Percentiles rank a stretch among this genome's conserved stretches.
phyloP scores from a whole-genome alignment of 2,329 filamentous ascomycete species.

The Aspergillus fijiensis region DNA sequence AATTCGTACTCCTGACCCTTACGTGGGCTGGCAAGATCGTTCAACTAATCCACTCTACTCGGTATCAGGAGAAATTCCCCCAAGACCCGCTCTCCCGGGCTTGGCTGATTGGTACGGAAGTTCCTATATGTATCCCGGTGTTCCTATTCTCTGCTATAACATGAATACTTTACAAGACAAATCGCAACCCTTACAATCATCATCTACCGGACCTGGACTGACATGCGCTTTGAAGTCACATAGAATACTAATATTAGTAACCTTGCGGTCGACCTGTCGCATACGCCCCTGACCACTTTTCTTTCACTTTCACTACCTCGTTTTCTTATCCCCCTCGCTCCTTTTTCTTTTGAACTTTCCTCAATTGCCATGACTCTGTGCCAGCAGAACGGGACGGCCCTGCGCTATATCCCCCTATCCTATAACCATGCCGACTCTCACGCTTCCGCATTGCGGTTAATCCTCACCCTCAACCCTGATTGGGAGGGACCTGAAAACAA shows the following conservation, averaged over 20 bases:
- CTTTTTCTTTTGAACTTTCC: not conserved
- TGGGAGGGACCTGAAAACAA: constrained; percentile 74
- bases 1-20: constrained; percentile 15
- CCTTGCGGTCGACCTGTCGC: not conserved
- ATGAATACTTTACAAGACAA: not conserved
- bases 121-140: not conserved
- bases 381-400: constrained; percentile 14
- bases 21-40: not conserved
- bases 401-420: constrained; percentile 65
- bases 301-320: not conserved
- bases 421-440: constrained; percentile 78
- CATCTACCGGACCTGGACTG: not conserved
- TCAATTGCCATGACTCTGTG: not conserved
- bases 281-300: not conserved
- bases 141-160: not conserved
- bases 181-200: not conserved
- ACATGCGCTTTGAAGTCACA: not conserved
- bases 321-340: not conserved
- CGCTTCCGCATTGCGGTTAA: constrained; percentile 73
- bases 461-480: constrained; percentile 76
- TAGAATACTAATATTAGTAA: not conserved
- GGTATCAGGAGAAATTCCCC: not conserved
- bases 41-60: not conserved
- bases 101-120: not conserved
- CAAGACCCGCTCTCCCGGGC: not conserved